Evolutionary conservation across 1,284 basidiomycete species (phyloP), one percentile per base, ranked within the genome.

Genomic region (Trametes polyzona): DNA sequence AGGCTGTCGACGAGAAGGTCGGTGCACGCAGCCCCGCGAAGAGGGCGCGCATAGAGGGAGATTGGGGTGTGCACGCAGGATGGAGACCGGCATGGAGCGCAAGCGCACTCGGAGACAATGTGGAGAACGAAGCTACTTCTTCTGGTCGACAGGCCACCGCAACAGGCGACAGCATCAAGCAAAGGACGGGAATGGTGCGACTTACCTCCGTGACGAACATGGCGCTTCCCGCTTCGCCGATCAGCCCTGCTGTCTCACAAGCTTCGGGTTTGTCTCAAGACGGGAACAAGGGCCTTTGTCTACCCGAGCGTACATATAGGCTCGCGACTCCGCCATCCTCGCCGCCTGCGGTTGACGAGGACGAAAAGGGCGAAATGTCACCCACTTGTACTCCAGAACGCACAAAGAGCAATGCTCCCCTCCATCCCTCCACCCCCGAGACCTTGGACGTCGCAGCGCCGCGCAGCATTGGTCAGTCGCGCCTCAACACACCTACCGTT

Each of bases 161-260:
- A 10, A 21, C 35, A 27, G 19, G 33, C 16, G 44, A 33, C n/a
- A 35, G 41, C 27, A 49, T 30, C 17, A 29, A 24, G 12, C 23
- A 33, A n/a, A 52, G 57, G 41, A 7, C n/a, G 3, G 58, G 53
- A 11, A 14, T 56, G 41, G 23, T 24, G 12, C 55, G 52, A 4
- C 41, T 63, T 6, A 61, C 53, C 11, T 71, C 69, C 10, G 53
- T 65, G n/a, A 69, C 69, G 11, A 71, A 71, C 52, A 11, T 69
- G 26, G 37, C 40, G 1, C 46, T 29, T 2, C 49, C 49, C 16
- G 36, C 47, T 2, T n/a, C 37, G 33, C 21, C 43, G 21, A 12
- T 14, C 19, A 24, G 2, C 8, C 47, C 24, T 16, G 19, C 26
- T n/a, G 19, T 19, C 4, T 24, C 39, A 19, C 23, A 21, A 39